phyloP scores from a whole-genome alignment of 108 stramenopile genomes.

The Ochromonas danica region DNA sequence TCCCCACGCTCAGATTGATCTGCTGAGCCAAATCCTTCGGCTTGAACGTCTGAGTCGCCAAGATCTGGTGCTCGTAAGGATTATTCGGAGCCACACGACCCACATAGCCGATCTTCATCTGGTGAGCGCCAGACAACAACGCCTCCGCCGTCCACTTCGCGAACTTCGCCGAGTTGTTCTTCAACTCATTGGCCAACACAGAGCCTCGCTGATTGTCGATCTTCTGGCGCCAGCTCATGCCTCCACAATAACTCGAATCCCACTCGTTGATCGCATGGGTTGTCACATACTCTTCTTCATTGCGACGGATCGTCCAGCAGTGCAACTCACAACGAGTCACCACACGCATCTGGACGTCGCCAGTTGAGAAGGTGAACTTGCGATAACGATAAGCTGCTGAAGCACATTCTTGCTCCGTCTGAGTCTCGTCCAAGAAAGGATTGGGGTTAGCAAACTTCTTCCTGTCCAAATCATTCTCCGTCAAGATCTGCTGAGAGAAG shows the following conservation, averaged over 20 bases:
- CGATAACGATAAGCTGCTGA: constrained; percentile 94
- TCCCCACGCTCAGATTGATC: constrained; percentile 81
- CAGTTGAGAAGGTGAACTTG: constrained; percentile 74
- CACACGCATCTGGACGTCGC: constrained; percentile 47
- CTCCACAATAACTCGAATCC: constrained; percentile 63
- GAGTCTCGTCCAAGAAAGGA: constrained; percentile 95
- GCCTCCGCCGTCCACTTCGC: constrained; percentile 97
- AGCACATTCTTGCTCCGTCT: constrained; percentile 81
- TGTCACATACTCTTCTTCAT: constrained; percentile 78
- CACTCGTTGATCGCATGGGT: constrained; percentile 95
- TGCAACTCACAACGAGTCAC: constrained; percentile 58
- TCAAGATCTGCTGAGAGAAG: constrained; percentile 92
- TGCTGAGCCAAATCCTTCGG: constrained; percentile 93
- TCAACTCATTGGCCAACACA: constrained; percentile 90
- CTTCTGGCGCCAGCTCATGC: constrained; percentile 68
- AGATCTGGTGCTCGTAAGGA: constrained; percentile 51
- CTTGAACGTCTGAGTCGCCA: constrained; percentile 91
- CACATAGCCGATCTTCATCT: constrained; percentile 97
- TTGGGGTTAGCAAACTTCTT: constrained; percentile 69
- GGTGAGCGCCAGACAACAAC: constrained; percentile 86
- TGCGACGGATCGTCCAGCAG: constrained; percentile 47
- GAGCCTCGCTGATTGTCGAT: constrained; percentile 90
- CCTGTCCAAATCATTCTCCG: constrained; percentile 56
- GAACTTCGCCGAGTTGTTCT: constrained; percentile 95
- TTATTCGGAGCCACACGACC: constrained; percentile 13